These are phyloP conservation scores for Hibiscus trionum DNA, from an alignment of 345 rosid genomes.

Conservation along the genomic window DNA sequence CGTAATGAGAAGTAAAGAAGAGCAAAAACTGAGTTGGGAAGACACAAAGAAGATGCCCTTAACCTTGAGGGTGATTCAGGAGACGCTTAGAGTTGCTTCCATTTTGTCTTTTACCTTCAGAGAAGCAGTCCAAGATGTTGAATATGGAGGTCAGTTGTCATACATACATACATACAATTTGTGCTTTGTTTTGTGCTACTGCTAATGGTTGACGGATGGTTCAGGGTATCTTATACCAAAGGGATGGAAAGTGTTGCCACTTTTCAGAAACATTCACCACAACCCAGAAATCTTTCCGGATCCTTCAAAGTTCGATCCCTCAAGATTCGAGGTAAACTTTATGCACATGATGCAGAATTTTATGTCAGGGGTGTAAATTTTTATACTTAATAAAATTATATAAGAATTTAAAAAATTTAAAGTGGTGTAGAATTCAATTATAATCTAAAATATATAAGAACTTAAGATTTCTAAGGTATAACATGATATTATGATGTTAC, in stretches of 20 bases:
- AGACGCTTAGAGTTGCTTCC: slow-evolving; percentile 75
- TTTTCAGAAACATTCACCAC: slow-evolving; percentile 85
- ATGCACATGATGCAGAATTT: too few species aligned
- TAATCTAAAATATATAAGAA: too few species aligned
- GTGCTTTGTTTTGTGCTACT: too few species aligned
- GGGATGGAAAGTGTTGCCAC: slow-evolving; percentile 93
- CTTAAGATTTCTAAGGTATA: too few species aligned
- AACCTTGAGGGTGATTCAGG: slow-evolving; percentile 75
- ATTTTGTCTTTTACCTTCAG: slow-evolving; percentile 81
- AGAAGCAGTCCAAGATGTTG: slow-evolving; percentile 89
- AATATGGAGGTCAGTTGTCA: slow-evolving; percentile 51
- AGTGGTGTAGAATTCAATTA: too few species aligned
- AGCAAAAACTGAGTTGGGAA: slow-evolving; percentile 43
- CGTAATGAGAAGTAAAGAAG: slow-evolving; percentile 33
- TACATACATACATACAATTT: not conserved
- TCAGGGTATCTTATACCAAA: slow-evolving; percentile 81
- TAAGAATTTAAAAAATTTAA: too few species aligned
- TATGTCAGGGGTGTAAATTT: too few species aligned
- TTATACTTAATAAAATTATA: too few species aligned
- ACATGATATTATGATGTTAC: too few species aligned
- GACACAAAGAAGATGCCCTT: slow-evolving; percentile 75
- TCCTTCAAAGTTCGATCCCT: slow-evolving; percentile 74
- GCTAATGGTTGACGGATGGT: not conserved
- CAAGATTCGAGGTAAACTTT: slow-evolving; percentile 71
- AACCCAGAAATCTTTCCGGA: slow-evolving; percentile 54